Evolutionary conservation across 495 filamentous ascomycete species (phyloP).

Genomic region (Penicillium subrubescens): DNA sequence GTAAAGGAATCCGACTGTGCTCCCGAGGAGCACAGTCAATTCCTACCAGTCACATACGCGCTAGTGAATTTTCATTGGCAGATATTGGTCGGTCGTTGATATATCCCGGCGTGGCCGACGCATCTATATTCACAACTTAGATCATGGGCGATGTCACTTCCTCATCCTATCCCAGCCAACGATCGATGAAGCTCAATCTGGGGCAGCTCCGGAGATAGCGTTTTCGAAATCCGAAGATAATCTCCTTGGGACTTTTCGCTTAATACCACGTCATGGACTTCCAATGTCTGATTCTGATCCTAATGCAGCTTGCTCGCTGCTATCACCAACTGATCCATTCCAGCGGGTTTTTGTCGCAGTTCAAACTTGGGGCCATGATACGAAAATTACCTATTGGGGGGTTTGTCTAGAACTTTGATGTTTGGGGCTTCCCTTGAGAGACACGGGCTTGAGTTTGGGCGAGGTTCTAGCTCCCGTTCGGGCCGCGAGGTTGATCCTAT

Average conservation of each 20-base stretch:
- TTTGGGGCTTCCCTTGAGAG: neutral
- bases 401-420: neutral
- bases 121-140: neutral
- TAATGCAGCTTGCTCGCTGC: slow-evolving; percentile 24
- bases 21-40: slow-evolving; percentile 11
- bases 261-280: neutral
- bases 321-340: slow-evolving; percentile 45
- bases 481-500: neutral
- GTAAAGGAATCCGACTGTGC: slow-evolving; percentile 17
- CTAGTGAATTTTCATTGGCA: slow-evolving; percentile 20
- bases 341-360: neutral
- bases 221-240: neutral
- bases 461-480: neutral
- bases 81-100: slow-evolving; percentile 4
- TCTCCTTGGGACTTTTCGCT: neutral
- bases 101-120: neutral
- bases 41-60: slow-evolving; percentile 12
- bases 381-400: neutral
- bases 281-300: slow-evolving; percentile 20
- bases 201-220: neutral
- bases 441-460: neutral
- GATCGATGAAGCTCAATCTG: neutral
- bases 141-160: neutral
- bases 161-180: slow-evolving; percentile 9
- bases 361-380: neutral